phyloP scores from a whole-genome alignment of 163 green algal genomes.

The Volvox carteri region DNA sequence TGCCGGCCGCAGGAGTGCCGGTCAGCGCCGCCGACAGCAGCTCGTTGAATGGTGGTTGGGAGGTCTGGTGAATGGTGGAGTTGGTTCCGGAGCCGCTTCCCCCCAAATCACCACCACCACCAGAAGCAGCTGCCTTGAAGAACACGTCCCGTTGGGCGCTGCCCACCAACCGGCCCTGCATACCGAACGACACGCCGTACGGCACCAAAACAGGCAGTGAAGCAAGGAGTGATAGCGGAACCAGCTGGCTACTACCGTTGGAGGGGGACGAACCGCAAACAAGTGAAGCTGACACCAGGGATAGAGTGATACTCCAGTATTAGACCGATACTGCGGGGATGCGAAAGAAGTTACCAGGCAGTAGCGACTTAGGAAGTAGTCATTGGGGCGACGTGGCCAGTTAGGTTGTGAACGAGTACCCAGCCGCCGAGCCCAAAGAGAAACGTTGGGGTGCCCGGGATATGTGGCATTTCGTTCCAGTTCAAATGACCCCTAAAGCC shows the following conservation, averaged over 20 bases:
- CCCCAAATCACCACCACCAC: background rate
- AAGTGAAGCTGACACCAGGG: background rate
- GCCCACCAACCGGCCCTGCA: conserved; percentile 10
- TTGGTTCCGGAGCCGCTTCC: too few relatives aligned
- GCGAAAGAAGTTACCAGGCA: background rate
- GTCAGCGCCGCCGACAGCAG: background rate
- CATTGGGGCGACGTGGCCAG: background rate
- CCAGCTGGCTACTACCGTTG: background rate
- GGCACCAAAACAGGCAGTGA: too few relatives aligned
- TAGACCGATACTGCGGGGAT: background rate
- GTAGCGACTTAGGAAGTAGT: background rate
- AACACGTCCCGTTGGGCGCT: conserved; percentile 22
- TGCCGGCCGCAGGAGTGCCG: background rate
- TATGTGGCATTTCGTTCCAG: background rate
- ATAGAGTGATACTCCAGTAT: background rate
- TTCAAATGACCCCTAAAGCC: background rate
- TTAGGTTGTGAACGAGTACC: background rate
- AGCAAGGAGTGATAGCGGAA: too few relatives aligned
- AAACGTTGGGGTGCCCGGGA: background rate
- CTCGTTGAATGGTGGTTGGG: conserved; percentile 11
- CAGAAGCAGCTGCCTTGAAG: background rate
- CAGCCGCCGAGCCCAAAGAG: background rate
- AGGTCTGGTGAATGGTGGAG: background rate
- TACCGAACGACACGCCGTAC: too few relatives aligned
- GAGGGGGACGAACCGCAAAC: background rate